Evolutionary conservation across 2,329 filamentous ascomycete species (phyloP), one percentile per base, ranked within the genome.

Genomic region (Diaporthe vexans): DNA sequence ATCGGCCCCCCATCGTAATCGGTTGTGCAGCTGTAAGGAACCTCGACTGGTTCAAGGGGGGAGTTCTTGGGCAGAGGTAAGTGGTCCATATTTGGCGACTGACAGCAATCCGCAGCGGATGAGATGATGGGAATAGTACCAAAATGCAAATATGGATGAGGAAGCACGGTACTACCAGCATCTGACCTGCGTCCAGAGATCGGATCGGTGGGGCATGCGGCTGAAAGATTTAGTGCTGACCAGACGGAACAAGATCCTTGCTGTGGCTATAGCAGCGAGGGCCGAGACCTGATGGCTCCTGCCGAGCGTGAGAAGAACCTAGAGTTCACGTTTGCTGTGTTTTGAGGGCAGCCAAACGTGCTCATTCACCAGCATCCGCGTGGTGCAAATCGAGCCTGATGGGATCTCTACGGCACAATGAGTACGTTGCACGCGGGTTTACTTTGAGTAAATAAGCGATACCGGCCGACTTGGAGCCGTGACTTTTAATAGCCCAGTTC

Each of bases 211-310:
- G 61, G 61, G 43, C 43, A 15, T 65, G 59, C 61, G 61, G 46
- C 61, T 67, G 61, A 52, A 5, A 51, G 19, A 24, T 33, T 52
- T 35, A 67, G 61, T 48, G 61, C 61, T 67, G 61, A 52, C 61
- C 0, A 51, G 43, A 9, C 3, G 63, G 43, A 67, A 26, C 13
- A 21, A 19, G 3, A 67, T 52, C 63, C 46, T 52, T 52, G 46
- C 10, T 21, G 0, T 63, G 9, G 15, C n/a, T 35, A 17, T 15
- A 11, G 9, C 43, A n/a, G 26, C 37, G 24, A 4, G 21, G 26
- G 26, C 5, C 59, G 19, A 65, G 40, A 4, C 24, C 17, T 48
- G 46, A 4, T 19, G n/a, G 5, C 21, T 24, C 11, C 26, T 33
- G 21, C 29, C 24, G 8, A 33, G n/a, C 3, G 4, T 26, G 9